phyloP scores from a whole-genome alignment of 1,284 basidiomycete genomes.

The Vanrija humicola region DNA sequence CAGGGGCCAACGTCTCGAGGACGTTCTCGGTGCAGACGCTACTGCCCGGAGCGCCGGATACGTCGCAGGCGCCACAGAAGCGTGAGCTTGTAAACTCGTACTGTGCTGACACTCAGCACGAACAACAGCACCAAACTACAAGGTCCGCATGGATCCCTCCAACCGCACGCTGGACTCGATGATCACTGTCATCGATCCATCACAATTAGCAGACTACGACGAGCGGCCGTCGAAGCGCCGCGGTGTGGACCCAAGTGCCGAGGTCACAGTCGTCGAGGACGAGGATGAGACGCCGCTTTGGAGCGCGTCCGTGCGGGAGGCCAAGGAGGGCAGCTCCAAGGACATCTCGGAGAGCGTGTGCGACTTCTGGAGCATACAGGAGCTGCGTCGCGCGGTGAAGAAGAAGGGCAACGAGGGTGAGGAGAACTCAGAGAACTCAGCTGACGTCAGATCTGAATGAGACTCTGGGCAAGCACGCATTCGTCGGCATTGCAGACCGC shows the following conservation, averaged over 20 bases:
- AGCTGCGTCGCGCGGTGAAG: conserved; percentile 60
- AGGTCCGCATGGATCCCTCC: conserved; percentile 82
- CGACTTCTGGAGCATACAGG: conserved; percentile 70
- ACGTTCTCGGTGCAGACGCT: conserved; percentile 73
- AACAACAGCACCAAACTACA: conserved; percentile 67
- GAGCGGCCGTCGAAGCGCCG: conserved; percentile 29
- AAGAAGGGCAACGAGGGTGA: conserved; percentile 42
- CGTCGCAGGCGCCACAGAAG: conserved; percentile 4
- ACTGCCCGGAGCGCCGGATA: conserved; percentile 39
- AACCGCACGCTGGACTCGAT: conserved; percentile 92
- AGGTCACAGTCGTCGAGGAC: conserved; percentile 10
- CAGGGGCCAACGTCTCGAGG: conserved; percentile 62
- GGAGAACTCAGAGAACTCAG: not conserved
- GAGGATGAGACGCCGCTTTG: conserved; percentile 25
- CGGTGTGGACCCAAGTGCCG: conserved; percentile 26
- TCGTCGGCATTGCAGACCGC: conserved; percentile 88
- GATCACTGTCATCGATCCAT: conserved; percentile 55
- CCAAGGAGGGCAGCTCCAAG: conserved; percentile 42
- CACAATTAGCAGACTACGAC: conserved; percentile 26
- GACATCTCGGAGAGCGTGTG: conserved; percentile 76
- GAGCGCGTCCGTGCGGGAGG: conserved; percentile 9
- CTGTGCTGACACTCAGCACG: not conserved
- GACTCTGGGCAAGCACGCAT: conserved; percentile 80
- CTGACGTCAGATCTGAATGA: conserved; percentile 65
- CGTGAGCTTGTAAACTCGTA: conserved; percentile 3